These are phyloP conservation scores for Carex sylvatica DNA, from an alignment of 202 grass and related monocot species.

Conservation along the genomic window DNA sequence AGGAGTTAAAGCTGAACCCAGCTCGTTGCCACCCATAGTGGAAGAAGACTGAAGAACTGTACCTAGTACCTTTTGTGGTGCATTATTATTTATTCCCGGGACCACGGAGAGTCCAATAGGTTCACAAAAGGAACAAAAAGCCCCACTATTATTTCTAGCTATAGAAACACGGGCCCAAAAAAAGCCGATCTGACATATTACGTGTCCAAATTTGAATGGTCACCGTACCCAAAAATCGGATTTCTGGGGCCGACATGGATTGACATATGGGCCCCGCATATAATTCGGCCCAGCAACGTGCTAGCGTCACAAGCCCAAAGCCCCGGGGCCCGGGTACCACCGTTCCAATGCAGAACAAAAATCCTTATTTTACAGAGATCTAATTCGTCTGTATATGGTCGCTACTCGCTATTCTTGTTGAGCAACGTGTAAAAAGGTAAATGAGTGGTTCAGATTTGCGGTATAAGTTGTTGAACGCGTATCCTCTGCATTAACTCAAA, in stretches of 20 bases:
- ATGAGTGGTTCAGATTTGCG: background rate
- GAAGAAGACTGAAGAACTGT: background rate
- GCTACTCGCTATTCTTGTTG: too few species aligned
- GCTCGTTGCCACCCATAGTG: background rate
- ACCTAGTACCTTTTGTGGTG: background rate
- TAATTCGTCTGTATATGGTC: background rate
- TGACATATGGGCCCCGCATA: background rate
- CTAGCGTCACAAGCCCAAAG: background rate
- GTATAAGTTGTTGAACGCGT: background rate
- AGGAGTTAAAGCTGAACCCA: too few species aligned
- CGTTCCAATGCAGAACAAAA: background rate
- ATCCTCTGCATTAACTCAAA: too few species aligned
- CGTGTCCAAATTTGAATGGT: background rate
- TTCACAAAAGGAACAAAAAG: background rate
- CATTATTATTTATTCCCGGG: conserved; percentile 16
- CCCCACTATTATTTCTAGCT: background rate
- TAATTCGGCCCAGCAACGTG: conserved; percentile 6
- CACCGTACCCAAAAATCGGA: background rate
- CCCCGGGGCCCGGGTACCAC: background rate
- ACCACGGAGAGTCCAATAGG: background rate
- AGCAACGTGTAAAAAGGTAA: background rate
- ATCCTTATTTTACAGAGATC: background rate
- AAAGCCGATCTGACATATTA: background rate
- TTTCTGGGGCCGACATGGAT: conserved; percentile 5
- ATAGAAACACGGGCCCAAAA: background rate